Base-by-base conservation (phyloP, 2,329 filamentous ascomycete species). In the Pleurostoma richardsiae region DNA sequence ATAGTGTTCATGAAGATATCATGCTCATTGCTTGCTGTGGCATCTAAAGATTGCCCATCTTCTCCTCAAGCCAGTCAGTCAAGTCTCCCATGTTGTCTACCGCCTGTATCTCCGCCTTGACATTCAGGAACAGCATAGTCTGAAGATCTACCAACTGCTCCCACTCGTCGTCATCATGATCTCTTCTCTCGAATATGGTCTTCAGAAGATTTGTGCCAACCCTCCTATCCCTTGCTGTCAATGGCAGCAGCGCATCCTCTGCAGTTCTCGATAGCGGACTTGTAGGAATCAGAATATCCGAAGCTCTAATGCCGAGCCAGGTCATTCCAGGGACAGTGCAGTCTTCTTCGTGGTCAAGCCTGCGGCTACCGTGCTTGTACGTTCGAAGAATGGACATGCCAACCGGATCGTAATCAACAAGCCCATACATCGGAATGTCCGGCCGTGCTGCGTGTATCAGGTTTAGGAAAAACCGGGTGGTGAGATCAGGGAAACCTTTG, bases 401-500 rank as follows among this genome's bases (percentile, higher is more conserved):
- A 52, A 92, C 80, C 0, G 88, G 87, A 54, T 94, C 88, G 49
- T 80, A 88, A 56, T 95, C 89, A 2, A 88, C 76, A 0, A 94
- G 68, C 0, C 74, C 79, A 44, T 80, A 74, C 5, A 88, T 77
- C 2, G 80, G 77, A 27, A 86, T 63, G 1, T 63, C 59, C 0
- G 78, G 76, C 26, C 67, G 68, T 6, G 61, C 63, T 0, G 55
- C 60, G 36, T 77, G 72, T 1, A 90, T 46, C 10, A 71, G 60
- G 39, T 74, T 72, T 2, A 92, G 66, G 45, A 92, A 83, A 11
- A 74, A 73, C 6, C 86, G 73, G 0, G 87, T 90, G 1, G 77
- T 74, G 42, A 92, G 68, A 55, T 94, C 89, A 0, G 89, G 88
- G 57, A 90, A 94, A 2, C 89, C 89, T 71, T 91, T 94, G 1